Conservation (phyloP, 192 early-diverging fungal genomes). For the Ramicandelaber brevisporus region DNA sequence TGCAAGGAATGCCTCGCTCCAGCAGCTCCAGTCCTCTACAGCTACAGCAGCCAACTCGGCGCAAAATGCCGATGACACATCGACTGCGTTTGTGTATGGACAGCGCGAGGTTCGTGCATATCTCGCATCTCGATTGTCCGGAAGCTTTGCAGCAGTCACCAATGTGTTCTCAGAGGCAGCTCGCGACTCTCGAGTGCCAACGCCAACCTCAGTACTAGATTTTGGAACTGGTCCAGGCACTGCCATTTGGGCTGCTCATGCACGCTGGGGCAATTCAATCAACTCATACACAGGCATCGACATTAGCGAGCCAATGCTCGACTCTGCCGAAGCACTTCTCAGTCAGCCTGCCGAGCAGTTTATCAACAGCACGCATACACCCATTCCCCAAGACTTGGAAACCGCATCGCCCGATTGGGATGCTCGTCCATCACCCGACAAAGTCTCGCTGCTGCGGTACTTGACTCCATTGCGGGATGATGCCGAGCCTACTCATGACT, state of each 20-base stretch:
- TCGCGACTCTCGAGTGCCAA: conserved; percentile 27
- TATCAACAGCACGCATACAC: conserved; percentile 1
- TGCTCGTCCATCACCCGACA: background rate
- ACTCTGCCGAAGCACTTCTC: conserved; percentile 26
- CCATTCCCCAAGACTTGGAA: no score
- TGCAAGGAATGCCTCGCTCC: no score
- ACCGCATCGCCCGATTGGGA: no score
- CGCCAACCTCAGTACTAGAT: conserved; percentile 34
- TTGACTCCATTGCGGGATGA: conserved; percentile 23
- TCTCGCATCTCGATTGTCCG: conserved; percentile 29
- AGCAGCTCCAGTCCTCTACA: no score
- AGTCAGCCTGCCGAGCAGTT: conserved; percentile 1
- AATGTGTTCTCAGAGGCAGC: conserved; percentile 41
- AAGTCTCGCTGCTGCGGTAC: conserved; percentile 30
- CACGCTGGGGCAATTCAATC: conserved; percentile 19
- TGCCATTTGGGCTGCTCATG: conserved; percentile 45
- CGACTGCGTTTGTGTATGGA: conserved; percentile 43
- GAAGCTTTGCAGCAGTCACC: conserved; percentile 32
- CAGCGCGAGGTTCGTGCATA: conserved; percentile 42
- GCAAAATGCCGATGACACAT: no score
- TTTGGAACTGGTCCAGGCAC: conserved; percentile 71
- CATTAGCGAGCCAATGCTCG: conserved; percentile 49
- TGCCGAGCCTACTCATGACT: conserved; percentile 16
- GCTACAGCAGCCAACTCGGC: no score
- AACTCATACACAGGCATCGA: conserved; percentile 36